Percentiles rank a stretch among this genome's conserved stretches.
Evolutionary conservation across 208 protist genomes (phyloP).

Genomic region (Trypanosoma conorhini): DNA sequence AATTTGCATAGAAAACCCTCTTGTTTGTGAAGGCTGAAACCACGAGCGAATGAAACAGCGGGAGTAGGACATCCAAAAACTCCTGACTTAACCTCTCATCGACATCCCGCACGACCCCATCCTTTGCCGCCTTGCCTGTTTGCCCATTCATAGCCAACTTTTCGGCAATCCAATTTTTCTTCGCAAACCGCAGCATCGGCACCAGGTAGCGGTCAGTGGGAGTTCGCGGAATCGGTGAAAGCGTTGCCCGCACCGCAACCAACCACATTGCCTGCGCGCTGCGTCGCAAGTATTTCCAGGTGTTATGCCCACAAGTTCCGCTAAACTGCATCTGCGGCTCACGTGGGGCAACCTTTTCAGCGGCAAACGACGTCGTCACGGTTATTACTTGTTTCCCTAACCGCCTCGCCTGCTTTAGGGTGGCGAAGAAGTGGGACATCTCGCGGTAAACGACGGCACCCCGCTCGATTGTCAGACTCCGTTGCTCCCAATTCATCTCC

Average conservation of each 20-base stretch:
- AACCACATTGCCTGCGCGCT: constrained; percentile 31
- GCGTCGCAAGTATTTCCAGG: neutral
- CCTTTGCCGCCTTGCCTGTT: neutral
- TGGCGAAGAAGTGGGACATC: constrained; percentile 26
- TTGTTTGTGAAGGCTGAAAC: constrained; percentile 8
- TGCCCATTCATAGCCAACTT: neutral
- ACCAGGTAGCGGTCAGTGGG: constrained; percentile 43
- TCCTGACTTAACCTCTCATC: constrained; percentile 26
- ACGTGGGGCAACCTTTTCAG: constrained; percentile 17
- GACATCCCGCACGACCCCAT: neutral
- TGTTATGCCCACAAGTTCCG: neutral
- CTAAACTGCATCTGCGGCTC: neutral
- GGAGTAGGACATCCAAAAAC: constrained; percentile 12
- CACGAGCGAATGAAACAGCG: constrained; percentile 8
- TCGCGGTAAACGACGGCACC: constrained; percentile 19
- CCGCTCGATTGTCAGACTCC: constrained; percentile 13
- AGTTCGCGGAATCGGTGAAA: constrained; percentile 18
- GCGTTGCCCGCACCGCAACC: constrained; percentile 24
- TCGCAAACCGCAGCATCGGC: constrained; percentile 31
- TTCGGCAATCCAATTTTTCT: constrained; percentile 20
- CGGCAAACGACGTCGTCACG: constrained; percentile 13
- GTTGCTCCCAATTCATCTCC: constrained; percentile 22
- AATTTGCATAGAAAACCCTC: constrained; percentile 21
- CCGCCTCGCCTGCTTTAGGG: constrained; percentile 23
- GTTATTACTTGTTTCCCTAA: constrained; percentile 33